Base-by-base conservation (phyloP, 192 early-diverging fungal species). In the Allomyces arbusculus region DNA sequence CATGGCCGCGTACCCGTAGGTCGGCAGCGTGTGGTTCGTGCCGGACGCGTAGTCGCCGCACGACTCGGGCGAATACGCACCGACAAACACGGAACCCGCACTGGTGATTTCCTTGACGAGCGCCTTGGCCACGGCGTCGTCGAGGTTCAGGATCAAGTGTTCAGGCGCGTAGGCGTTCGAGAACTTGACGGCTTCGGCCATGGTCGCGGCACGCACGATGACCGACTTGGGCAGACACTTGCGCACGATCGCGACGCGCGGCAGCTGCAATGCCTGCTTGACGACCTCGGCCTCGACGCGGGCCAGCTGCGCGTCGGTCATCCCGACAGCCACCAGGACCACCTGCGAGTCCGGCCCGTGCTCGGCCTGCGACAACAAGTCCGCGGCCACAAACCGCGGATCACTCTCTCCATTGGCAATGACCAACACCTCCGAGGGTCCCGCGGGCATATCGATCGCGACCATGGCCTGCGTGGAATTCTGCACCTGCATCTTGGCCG, bases 11-110 rank as follows among this genome's bases (percentile, higher is more conserved):
- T 93, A 99, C 28, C 96, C 96, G 71, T 99, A 99, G 1, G 95
- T 97, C 20, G 96, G 96, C 67, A 99, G 77, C 4, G 96, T 99
- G 79, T 99, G 96, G 82, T 97, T 99, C 20, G 96, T 99, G 62
- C 96, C 96, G 0, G 92, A 95, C 5, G 96, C 96, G 76, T 99
- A 99, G 74, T 99, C 96, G 64, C 96, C 96, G 69, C 94, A 95
- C 68, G 89, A 90, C 74, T 97, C 96, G 11, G 96, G 93, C 26
- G 94, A 92, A 72, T 87, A 99, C 64, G 80, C 81, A 0, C 96
- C 96, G 58, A 99, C 90, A 86, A 99, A 99, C 55, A 99, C 92
- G 66, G 86, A 89, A 23, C 96, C 96, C 22, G 96, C 96, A 73
- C 94, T 94, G 62, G 80, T 69, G 16, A 99, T 84, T 44, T 78